Conservation (phyloP, 495 filamentous ascomycete genomes). For the Penicillium canariense region DNA sequence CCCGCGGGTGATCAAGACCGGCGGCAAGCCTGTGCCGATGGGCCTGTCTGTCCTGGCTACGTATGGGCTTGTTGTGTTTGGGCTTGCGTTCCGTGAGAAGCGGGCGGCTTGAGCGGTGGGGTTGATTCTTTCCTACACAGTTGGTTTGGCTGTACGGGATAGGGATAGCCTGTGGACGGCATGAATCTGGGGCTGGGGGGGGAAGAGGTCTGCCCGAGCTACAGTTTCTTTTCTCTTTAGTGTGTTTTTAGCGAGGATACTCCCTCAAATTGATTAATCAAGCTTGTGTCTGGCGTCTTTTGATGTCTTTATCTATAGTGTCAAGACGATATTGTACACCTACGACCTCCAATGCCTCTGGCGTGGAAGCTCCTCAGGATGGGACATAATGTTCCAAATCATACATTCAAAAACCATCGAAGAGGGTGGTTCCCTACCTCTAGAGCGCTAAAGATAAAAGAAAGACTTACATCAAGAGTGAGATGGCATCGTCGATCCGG, state of each 20-base stretch:
- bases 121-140: too few relatives aligned
- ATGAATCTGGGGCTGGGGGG: too few relatives aligned
- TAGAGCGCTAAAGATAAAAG: constrained; percentile 13
- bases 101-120: constrained; percentile 13
- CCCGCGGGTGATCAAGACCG: constrained; percentile 74
- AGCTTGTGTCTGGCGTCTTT: neutral
- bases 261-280: constrained; percentile 1
- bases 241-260: constrained; percentile 13
- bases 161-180: too few relatives aligned
- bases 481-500: constrained; percentile 11
- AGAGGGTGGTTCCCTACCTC: constrained; percentile 17
- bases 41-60: constrained; percentile 64
- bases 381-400: neutral
- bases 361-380: neutral
- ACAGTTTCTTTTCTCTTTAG: neutral
- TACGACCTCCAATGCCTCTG: neutral
- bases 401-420: neutral
- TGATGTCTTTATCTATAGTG: neutral
- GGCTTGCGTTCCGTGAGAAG: constrained; percentile 44
- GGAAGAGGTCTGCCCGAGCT: too few relatives aligned
- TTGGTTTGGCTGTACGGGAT: too few relatives aligned
- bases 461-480: constrained; percentile 22
- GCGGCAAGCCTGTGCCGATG: constrained; percentile 71
- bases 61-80: constrained; percentile 68
- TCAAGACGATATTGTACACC: neutral